Percentiles rank a stretch among this genome's conserved stretches.
These are phyloP conservation scores for Pichia cephalocereana DNA, from an alignment of 805 yeast species.

Conservation along the genomic window DNA sequence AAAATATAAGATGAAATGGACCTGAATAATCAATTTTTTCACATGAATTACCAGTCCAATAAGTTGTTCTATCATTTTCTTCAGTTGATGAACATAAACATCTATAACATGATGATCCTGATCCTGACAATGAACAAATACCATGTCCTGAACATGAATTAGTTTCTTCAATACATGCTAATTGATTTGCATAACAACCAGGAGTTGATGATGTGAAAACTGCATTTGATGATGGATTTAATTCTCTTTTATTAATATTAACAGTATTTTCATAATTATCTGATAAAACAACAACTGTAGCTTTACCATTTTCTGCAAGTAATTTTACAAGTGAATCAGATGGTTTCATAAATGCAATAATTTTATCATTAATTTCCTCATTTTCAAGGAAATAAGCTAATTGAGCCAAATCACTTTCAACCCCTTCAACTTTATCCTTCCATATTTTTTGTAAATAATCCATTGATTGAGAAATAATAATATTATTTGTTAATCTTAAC, in stretches of 20 bases:
- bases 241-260: not conserved
- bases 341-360: not conserved
- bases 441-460: conserved; percentile 2
- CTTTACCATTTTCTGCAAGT: not conserved
- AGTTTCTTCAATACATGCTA: conserved; percentile 38
- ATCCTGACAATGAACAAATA: conserved; percentile 32
- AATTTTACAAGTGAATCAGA: not conserved
- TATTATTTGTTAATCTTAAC: not conserved
- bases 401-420: conserved; percentile 41
- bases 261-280: not conserved
- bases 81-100: conserved; percentile 41
- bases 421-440: not conserved
- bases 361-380: not conserved
- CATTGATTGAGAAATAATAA: not conserved
- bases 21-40: conserved; percentile 58
- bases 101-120: conserved; percentile 31
- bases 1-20: conserved; percentile 58
- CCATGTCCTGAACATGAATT: conserved; percentile 48
- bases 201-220: conserved; percentile 2
- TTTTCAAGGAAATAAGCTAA: conserved; percentile 30
- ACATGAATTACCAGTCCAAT: conserved; percentile 54
- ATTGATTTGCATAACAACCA: conserved; percentile 34
- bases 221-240: not conserved
- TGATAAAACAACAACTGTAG: not conserved
- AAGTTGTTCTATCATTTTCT: conserved; percentile 35